phyloP scores from a whole-genome alignment of 2,329 filamentous ascomycete species.

The Ambrosiella cleistominuta region DNA sequence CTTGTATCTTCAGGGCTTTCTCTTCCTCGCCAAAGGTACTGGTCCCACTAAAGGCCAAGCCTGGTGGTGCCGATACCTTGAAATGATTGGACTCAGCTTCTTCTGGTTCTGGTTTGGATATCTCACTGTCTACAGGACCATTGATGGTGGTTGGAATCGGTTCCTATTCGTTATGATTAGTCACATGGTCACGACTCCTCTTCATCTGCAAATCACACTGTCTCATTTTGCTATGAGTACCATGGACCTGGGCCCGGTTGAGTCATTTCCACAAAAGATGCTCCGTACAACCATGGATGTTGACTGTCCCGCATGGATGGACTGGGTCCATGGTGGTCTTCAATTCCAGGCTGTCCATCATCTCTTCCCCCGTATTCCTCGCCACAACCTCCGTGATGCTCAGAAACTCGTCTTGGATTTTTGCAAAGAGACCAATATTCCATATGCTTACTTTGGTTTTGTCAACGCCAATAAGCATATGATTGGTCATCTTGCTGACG shows the following conservation, averaged over 20 bases:
- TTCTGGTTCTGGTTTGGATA: slow-evolving; percentile 87
- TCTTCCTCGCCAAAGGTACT: slow-evolving; percentile 51
- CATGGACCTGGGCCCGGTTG: slow-evolving; percentile 61
- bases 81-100: slow-evolving; percentile 55
- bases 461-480: slow-evolving; percentile 69
- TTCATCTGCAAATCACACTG: slow-evolving; percentile 80
- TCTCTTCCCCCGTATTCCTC: slow-evolving; percentile 64
- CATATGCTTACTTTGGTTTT: slow-evolving; percentile 75
- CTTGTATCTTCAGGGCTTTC: slow-evolving; percentile 66
- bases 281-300: slow-evolving; percentile 87
- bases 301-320: slow-evolving; percentile 72
- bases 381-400: slow-evolving; percentile 62
- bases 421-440: slow-evolving; percentile 64
- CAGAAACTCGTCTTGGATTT: slow-evolving; percentile 67
- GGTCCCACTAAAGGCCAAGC: slow-evolving; percentile 60
- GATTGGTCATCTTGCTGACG: slow-evolving; percentile 56
- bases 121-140: slow-evolving; percentile 52
- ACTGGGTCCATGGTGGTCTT: slow-evolving; percentile 75
- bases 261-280: slow-evolving; percentile 83
- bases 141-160: slow-evolving; percentile 52
- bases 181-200: slow-evolving; percentile 61
- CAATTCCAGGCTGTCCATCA: slow-evolving; percentile 87
- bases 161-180: slow-evolving; percentile 62
- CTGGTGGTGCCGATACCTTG: slow-evolving; percentile 71
- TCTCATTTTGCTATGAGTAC: slow-evolving; percentile 93